Percentiles rank a stretch among this genome's conserved stretches.
Evolutionary conservation across 2,329 filamentous ascomycete genomes (phyloP).

Genomic region (Fusarium secorum): DNA sequence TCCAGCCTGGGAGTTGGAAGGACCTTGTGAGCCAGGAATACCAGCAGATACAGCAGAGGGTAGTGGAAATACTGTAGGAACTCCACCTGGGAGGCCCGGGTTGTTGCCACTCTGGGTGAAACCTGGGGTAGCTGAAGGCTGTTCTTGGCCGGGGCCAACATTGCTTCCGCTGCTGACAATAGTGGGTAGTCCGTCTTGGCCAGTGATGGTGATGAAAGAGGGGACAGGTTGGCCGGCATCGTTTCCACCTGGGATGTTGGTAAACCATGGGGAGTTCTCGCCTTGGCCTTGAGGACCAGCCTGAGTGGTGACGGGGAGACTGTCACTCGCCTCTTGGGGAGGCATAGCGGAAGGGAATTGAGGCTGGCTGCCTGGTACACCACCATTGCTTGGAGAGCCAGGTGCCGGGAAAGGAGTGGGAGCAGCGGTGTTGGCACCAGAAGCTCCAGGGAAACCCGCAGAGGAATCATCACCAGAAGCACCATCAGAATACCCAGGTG

Average conservation of each 20-base stretch:
- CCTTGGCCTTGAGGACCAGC: conserved; percentile 20
- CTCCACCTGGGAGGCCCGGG: conserved; percentile 24
- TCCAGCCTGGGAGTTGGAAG: conserved; percentile 12
- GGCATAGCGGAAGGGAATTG: conserved; percentile 14
- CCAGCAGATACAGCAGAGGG: conserved; percentile 22
- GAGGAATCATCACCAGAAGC: conserved; percentile 32
- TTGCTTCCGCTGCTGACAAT: conserved; percentile 30
- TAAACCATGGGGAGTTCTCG: conserved; percentile 21
- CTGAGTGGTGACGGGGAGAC: conserved; percentile 31
- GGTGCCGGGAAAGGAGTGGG: conserved; percentile 25
- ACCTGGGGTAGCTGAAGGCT: conserved; percentile 15
- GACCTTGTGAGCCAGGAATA: conserved; percentile 6
- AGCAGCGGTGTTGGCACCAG: conserved; percentile 19
- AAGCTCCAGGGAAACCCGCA: conserved; percentile 6
- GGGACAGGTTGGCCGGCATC: conserved; percentile 12
- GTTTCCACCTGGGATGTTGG: conserved; percentile 14
- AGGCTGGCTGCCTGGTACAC: conserved; percentile 12
- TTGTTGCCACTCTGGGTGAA: conserved; percentile 11
- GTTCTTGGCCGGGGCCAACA: conserved; percentile 10
- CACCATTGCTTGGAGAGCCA: conserved; percentile 16
- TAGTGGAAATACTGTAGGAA: conserved; percentile 19
- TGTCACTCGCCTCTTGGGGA: conserved; percentile 30
- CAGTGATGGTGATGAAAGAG: conserved; percentile 36
- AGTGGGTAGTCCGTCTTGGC: conserved; percentile 41
- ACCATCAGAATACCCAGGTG: conserved; percentile 32